Percentiles rank a stretch among this genome's conserved stretches.
phyloP scores from a whole-genome alignment of 495 filamentous ascomycete genomes.

The Neurospora africana region DNA sequence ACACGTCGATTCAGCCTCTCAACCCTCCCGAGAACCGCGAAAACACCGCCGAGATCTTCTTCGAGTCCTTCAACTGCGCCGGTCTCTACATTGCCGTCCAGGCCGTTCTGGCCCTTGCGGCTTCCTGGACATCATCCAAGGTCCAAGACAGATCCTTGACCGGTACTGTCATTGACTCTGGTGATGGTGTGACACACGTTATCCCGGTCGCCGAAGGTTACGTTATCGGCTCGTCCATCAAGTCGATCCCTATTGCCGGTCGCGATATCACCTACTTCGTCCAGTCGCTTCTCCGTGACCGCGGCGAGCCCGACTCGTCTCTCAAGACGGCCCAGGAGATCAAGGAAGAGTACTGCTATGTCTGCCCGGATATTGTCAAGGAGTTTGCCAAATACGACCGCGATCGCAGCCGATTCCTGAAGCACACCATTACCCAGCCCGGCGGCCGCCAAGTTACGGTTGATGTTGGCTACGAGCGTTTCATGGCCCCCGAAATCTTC shows the following conservation, averaged over 20 bases:
- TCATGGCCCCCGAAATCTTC: conserved; percentile 97
- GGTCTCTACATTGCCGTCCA: conserved; percentile 98
- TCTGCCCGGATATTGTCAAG: conserved; percentile 96
- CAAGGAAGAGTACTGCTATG: conserved; percentile 97
- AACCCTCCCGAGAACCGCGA: conserved; percentile 98
- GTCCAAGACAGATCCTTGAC: conserved; percentile 94
- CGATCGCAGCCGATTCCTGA: conserved; percentile 80
- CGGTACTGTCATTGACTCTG: conserved; percentile 94
- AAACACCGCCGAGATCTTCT: conserved; percentile 99
- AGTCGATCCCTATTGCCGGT: conserved; percentile 94
- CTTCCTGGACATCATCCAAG: conserved; percentile 97
- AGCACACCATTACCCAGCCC: conserved; percentile 78
- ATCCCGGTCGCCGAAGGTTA: conserved; percentile 98
- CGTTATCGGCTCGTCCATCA: conserved; percentile 97
- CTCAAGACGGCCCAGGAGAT: conserved; percentile 95
- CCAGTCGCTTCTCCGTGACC: conserved; percentile 88
- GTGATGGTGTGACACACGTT: conserved; percentile 96
- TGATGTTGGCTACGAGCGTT: conserved; percentile 95
- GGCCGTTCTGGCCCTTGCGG: conserved; percentile 89
- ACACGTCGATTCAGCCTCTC: conserved; percentile 54
- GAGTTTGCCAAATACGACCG: conserved; percentile 88
- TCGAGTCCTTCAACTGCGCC: conserved; percentile 98
- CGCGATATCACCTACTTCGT: conserved; percentile 98
- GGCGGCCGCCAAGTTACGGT: conserved; percentile 75
- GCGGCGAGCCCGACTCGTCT: conserved; percentile 91